These are phyloP conservation scores for Rhizophora apiculata DNA, from an alignment of 345 rosid genomes.

Conservation along the genomic window DNA sequence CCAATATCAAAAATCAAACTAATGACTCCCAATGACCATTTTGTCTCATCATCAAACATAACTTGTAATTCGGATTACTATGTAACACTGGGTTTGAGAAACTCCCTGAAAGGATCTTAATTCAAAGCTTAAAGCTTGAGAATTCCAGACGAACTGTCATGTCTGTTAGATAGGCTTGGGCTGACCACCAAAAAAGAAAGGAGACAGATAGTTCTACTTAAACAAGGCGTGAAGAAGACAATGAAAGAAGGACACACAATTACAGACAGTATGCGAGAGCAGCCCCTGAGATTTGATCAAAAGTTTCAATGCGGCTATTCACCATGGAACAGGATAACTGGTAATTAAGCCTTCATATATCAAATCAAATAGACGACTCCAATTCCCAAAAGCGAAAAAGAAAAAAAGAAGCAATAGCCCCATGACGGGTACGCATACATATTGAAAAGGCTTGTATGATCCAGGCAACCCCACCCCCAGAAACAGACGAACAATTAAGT, in stretches of 20 bases:
- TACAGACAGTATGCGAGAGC: not conserved
- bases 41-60: too few relatives aligned
- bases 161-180: too few relatives aligned
- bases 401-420: too few relatives aligned
- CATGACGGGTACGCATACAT: too few relatives aligned
- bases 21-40: too few relatives aligned
- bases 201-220: too few relatives aligned
- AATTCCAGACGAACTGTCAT: too few relatives aligned
- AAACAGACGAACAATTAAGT: not conserved
- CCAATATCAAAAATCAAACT: not conserved
- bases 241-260: not conserved
- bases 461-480: constrained; percentile 4
- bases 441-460: not conserved
- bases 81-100: not conserved
- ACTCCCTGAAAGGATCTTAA: not conserved
- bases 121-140: too few relatives aligned
- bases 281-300: not conserved
- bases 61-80: not conserved
- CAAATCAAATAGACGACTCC: not conserved
- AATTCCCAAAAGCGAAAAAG: not conserved
- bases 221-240: not conserved
- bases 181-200: too few relatives aligned
- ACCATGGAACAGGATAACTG: not conserved
- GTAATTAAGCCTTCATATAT: not conserved
- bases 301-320: not conserved